These are phyloP conservation scores for Solanum pinnatisectum DNA, from an alignment of 257 asterid species.

Conservation along the genomic window DNA sequence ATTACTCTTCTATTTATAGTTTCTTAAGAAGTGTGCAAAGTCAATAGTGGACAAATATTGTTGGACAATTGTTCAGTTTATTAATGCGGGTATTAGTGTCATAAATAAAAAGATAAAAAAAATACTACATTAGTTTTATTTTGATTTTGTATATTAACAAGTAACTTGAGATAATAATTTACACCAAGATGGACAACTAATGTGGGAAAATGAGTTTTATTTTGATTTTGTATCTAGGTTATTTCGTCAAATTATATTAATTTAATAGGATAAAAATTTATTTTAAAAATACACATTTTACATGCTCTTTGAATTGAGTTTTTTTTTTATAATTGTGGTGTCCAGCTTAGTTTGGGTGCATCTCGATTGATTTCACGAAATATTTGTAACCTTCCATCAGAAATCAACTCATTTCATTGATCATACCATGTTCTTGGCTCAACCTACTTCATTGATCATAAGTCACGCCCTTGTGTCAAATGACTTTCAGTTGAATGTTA, in stretches of 20 bases:
- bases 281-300: too few species aligned
- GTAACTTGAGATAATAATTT: not conserved
- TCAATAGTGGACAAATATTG: too few species aligned
- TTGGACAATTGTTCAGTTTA: too few species aligned
- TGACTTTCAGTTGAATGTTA: not conserved
- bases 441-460: not conserved
- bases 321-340: not conserved
- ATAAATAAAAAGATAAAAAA: too few species aligned
- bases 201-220: not conserved
- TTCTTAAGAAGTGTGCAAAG: too few species aligned
- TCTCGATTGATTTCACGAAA: not conserved
- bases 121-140: too few species aligned
- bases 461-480: not conserved
- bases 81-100: not conserved
- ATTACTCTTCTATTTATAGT: too few species aligned
- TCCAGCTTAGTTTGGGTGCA: not conserved
- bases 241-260: not conserved
- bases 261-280: not conserved
- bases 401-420: not conserved
- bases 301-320: not conserved
- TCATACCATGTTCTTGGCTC: not conserved
- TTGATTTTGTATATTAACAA: not conserved
- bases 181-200: not conserved
- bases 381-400: rapidly evolving
- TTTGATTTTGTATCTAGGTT: not conserved